These are phyloP conservation scores for Crithidia fasciculata DNA, from an alignment of 208 protist species.

Conservation along the genomic window DNA sequence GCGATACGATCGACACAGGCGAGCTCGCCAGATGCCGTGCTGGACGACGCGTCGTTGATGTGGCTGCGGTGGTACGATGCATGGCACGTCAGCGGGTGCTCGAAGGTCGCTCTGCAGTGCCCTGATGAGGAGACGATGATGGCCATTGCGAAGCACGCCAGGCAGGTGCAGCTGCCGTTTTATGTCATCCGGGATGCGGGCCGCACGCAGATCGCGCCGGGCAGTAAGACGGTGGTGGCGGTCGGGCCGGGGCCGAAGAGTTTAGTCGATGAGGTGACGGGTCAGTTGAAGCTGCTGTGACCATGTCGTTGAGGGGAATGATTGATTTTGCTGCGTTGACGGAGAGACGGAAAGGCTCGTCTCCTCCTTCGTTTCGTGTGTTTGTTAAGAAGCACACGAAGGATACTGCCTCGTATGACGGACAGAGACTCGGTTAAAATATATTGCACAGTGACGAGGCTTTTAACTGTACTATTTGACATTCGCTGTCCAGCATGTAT, in stretches of 20 bases:
- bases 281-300: constrained; percentile 91
- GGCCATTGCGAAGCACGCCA: constrained; percentile 49
- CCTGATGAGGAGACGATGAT: constrained; percentile 75
- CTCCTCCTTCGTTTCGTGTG: neutral
- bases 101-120: constrained; percentile 87
- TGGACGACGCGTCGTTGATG: constrained; percentile 9
- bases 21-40: neutral
- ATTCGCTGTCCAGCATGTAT: too few species aligned
- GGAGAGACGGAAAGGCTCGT: neutral
- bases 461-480: too few species aligned
- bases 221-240: constrained; percentile 92
- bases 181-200: constrained; percentile 92
- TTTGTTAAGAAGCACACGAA: too few species aligned
- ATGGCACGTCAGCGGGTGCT: constrained; percentile 67
- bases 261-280: constrained; percentile 87
- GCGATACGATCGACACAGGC: constrained; percentile 15
- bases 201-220: constrained; percentile 92
- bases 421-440: neutral
- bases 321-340: too few species aligned
- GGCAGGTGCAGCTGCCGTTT: constrained; percentile 53
- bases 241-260: constrained; percentile 83
- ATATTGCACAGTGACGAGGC: too few species aligned
- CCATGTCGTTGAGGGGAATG: too few species aligned
- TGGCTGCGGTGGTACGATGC: constrained; percentile 79
- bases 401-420: neutral